Conservation (phyloP, 805 yeast genomes). For the Sugiyamaella boreocaroliniensis region DNA sequence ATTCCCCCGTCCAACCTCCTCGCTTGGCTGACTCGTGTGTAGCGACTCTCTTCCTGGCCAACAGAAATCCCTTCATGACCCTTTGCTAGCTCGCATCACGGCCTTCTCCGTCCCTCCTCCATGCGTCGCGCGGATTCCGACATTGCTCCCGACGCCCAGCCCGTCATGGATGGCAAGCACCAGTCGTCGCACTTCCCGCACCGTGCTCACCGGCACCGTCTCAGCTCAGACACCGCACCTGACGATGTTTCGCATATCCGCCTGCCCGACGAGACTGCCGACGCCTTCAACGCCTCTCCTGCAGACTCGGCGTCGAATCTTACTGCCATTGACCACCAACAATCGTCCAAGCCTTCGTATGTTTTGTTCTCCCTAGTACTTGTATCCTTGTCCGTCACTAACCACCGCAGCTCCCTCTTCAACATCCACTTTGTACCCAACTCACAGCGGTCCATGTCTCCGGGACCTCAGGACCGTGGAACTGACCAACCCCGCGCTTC, state of each 20-base stretch:
- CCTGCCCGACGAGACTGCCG: neutral
- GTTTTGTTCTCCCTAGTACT: neutral
- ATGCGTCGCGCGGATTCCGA: neutral
- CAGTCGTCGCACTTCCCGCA: neutral
- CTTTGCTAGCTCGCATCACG: neutral
- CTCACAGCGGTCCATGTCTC: neutral
- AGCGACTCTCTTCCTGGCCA: neutral
- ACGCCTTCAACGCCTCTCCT: neutral
- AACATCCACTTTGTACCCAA: neutral
- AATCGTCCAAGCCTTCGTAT: neutral
- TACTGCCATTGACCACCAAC: neutral
- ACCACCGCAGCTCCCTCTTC: neutral
- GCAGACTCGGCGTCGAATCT: neutral
- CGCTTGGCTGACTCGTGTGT: no score
- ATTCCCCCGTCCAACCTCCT: neutral
- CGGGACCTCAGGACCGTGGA: neutral
- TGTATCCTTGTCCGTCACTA: neutral
- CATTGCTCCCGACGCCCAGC: neutral
- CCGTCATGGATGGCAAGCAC: neutral
- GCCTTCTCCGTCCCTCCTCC: neutral
- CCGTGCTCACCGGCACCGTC: neutral
- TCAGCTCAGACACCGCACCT: neutral
- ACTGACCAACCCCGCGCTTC: neutral
- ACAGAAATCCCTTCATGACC: neutral
- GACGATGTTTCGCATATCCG: neutral